Base-by-base conservation (phyloP, 352 stramenopile species). In the Phytopythium aichiense region DNA sequence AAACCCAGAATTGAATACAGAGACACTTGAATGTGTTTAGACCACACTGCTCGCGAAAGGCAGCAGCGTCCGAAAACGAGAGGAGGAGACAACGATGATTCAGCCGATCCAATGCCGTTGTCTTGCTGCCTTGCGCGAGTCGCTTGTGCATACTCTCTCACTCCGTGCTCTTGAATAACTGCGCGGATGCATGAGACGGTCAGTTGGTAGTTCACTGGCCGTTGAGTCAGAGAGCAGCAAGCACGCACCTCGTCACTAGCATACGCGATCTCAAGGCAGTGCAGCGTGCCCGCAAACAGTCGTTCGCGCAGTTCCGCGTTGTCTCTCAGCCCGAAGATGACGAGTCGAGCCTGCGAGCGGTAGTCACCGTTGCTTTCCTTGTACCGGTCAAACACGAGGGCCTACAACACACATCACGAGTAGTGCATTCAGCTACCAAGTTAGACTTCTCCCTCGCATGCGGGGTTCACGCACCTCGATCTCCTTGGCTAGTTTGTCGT, bases 291-390 rank as follows among this genome's bases (percentile, higher is more conserved):
- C 5, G 75, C 79, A 56, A 88, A 77, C 30, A 94, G 76, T 25
- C 84, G 79, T 37, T 89, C 73, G 23, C 76, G 78, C 59, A 90
- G 77, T 28, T 69, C 65, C 30, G 69, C 65, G 69, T 92, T 89
- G 37, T 81, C 74, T 64, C 89, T 87, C 25, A 94, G 65, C 7
- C 81, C 82, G 69, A 94, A 92, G 40, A 84, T 91, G 65, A 94
- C 84, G 58, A 84, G 82, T 15, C 86, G 83, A 33, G 86, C 78
- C 67, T 89, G 87, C 48, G 71, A 68, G 50, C 76, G 76, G 73
- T 94, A 94, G 55, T 92, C 81, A 15, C 81, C 80, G 49, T 79
- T 85, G 65, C 71, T 91, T 45, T 94, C 79, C 56, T 87, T 91
- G 67, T 90, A 92, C 13, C 86, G 83, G 58, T 92, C 86, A 65